phyloP scores from a whole-genome alignment of 108 stramenopile genomes.

The Cyclotella cryptica region DNA sequence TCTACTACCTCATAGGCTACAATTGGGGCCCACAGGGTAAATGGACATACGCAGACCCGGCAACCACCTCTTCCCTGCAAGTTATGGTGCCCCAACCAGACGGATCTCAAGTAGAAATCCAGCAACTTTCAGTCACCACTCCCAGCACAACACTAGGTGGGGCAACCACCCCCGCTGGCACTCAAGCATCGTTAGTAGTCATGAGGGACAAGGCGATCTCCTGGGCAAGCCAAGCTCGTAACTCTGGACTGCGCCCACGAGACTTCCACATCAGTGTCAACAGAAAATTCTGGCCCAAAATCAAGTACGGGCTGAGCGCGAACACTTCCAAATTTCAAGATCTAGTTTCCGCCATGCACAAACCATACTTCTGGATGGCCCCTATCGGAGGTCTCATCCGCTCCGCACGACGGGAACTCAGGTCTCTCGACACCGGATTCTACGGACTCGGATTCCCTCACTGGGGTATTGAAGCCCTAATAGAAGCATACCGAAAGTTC shows the following conservation, averaged over 20 bases:
- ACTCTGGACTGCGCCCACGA: background rate
- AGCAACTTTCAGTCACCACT: background rate
- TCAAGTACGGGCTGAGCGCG: no score
- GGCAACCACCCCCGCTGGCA: constrained; percentile 1
- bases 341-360: no score
- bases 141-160: constrained; percentile 1
- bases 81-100: constrained; percentile 2
- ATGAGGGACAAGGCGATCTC: background rate
- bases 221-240: background rate
- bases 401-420: no score
- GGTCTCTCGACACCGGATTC: no score
- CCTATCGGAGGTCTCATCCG: no score
- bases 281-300: no score
- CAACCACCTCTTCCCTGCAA: background rate
- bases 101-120: background rate
- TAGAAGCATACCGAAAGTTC: no score
- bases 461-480: no score
- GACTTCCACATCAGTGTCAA: no score
- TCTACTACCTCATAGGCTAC: constrained; percentile 3
- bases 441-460: no score
- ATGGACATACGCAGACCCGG: background rate
- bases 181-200: background rate
- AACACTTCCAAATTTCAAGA: no score
- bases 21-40: background rate
- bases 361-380: no score